A percentile compares a stretch with the other conserved stretches of the same genome.
Conservation (phyloP, 352 stramenopile species). For the Aphanomyces cochlioides region DNA sequence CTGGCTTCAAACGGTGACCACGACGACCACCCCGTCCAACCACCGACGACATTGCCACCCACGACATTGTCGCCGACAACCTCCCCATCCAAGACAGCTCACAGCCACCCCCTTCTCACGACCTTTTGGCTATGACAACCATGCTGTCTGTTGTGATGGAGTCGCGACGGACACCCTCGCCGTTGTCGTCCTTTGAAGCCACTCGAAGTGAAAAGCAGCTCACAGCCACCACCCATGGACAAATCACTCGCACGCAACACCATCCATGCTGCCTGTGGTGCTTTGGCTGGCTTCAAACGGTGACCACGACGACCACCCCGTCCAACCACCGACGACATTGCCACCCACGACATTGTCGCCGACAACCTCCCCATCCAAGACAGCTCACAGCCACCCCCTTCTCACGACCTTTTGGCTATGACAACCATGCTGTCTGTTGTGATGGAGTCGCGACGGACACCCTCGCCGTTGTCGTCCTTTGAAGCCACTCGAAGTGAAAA, state of each 20-base stretch:
- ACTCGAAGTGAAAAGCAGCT: not conserved
- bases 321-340: not conserved
- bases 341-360: too few relatives aligned
- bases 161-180: not conserved
- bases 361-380: not conserved
- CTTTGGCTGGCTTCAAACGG: slow-evolving; percentile 6
- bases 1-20: not conserved
- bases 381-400: slow-evolving; percentile 1
- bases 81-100: too few relatives aligned
- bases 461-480: too few relatives aligned
- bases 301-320: not conserved
- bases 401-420: too few relatives aligned
- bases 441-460: too few relatives aligned
- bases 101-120: too few relatives aligned
- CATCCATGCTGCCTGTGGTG: not conserved
- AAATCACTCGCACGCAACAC: not conserved
- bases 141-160: slow-evolving; percentile 6
- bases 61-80: too few relatives aligned
- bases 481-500: too few relatives aligned
- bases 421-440: too few relatives aligned
- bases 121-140: too few relatives aligned
- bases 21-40: not conserved
- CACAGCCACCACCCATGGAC: not conserved
- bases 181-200: slow-evolving; percentile 1
- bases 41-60: not conserved